phyloP scores from a whole-genome alignment of 371 early-diverging fungal species.

The Gilbertella persicaria region DNA sequence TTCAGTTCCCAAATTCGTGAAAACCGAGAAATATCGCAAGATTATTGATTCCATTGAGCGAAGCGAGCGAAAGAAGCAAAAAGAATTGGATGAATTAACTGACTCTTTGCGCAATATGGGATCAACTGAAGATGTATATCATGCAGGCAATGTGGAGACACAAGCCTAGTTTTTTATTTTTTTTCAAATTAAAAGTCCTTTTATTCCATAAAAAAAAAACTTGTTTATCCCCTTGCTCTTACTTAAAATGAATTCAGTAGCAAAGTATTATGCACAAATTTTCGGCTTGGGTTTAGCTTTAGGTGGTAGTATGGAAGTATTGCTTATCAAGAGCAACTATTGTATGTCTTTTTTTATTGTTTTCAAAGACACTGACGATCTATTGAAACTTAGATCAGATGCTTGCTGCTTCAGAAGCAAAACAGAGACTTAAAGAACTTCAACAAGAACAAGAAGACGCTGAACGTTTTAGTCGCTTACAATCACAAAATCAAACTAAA shows the following conservation, averaged over 20 bases:
- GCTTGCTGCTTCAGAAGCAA: conserved; percentile 53
- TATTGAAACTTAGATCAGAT: conserved; percentile 36
- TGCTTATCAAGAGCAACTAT: conserved; percentile 50
- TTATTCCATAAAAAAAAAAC: background rate
- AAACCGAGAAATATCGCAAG: conserved; percentile 63
- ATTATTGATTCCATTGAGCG: conserved; percentile 25
- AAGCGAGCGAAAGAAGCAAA: conserved; percentile 25
- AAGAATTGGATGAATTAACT: conserved; percentile 9
- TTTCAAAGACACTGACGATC: background rate
- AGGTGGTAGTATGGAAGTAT: conserved; percentile 44
- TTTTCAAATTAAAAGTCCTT: background rate
- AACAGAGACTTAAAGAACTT: conserved; percentile 35
- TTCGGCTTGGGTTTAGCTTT: conserved; percentile 40
- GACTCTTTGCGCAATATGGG: conserved; percentile 10
- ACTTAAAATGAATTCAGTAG: conserved; percentile 16
- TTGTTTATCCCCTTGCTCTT: conserved; percentile 1
- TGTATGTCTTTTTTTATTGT: conserved; percentile 24
- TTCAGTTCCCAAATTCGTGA: conserved; percentile 78
- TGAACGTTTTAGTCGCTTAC: conserved; percentile 33
- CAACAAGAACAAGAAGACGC: conserved; percentile 39
- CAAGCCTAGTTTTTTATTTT: background rate
- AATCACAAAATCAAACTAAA: background rate
- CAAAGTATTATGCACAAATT: conserved; percentile 40
- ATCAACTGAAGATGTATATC: background rate
- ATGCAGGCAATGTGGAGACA: background rate